These are phyloP conservation scores for Scleroderma citrinum DNA, from an alignment of 768 basidiomycete genomes.

Conservation along the genomic window DNA sequence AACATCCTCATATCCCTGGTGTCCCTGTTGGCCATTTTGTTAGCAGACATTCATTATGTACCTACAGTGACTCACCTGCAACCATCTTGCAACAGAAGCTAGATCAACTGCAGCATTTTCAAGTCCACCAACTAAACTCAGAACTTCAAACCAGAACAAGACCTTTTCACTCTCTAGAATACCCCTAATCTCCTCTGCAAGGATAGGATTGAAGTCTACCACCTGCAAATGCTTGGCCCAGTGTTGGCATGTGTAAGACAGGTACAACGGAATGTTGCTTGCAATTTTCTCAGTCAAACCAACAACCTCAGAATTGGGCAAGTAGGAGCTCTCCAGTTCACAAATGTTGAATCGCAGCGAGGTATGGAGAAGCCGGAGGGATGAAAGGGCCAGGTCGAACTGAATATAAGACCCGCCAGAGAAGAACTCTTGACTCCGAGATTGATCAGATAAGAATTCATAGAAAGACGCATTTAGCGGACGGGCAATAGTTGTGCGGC, in stretches of 20 bases:
- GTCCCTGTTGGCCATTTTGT: background rate
- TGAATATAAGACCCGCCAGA: conserved; percentile 10
- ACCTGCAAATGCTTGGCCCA: conserved; percentile 6
- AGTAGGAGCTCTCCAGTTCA: conserved; percentile 24
- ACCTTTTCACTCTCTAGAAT: conserved; percentile 4
- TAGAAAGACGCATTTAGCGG: conserved; percentile 24
- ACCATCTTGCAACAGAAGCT: background rate
- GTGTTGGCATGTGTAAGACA: conserved; percentile 7
- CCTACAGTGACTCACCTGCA: background rate
- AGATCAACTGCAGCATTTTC: background rate
- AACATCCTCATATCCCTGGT: background rate
- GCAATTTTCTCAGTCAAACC: background rate
- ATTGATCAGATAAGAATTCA: conserved; percentile 18
- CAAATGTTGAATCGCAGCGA: conserved; percentile 33
- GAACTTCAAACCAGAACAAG: conserved; percentile 7
- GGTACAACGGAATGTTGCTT: conserved; percentile 1
- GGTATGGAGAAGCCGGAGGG: conserved; percentile 22
- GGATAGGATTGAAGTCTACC: background rate
- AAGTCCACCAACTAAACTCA: background rate
- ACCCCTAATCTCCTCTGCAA: background rate
- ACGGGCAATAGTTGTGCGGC: conserved; percentile 2
- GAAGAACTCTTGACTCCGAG: conserved; percentile 9
- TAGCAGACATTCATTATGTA: background rate
- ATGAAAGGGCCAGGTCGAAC: conserved; percentile 13
- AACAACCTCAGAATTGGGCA: conserved; percentile 21